A percentile compares a stretch with the other conserved stretches of the same genome.
phyloP scores from a whole-genome alignment of 2,329 filamentous ascomycete species.

The Phialophora macrospora region DNA sequence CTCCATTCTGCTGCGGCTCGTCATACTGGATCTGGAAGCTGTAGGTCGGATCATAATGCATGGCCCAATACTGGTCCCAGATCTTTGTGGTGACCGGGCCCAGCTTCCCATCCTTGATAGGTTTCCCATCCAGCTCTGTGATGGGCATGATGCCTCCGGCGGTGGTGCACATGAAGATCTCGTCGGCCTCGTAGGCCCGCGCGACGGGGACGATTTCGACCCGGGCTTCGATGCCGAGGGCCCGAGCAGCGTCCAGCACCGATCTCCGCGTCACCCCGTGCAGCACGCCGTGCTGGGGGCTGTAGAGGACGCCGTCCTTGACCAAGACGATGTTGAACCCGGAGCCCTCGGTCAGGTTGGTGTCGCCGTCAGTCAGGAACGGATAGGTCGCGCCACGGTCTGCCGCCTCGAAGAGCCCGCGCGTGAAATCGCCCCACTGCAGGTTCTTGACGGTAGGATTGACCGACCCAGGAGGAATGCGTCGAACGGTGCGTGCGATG shows the following conservation, averaged over 20 bases:
- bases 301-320: slow-evolving; percentile 54
- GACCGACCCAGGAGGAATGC: slow-evolving; percentile 53
- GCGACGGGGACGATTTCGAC: slow-evolving; percentile 44
- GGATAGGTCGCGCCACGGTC: slow-evolving; percentile 57
- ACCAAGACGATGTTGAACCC: slow-evolving; percentile 57
- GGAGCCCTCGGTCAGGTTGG: slow-evolving; percentile 57
- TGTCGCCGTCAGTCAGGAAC: slow-evolving; percentile 55
- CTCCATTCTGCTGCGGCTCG: no score
- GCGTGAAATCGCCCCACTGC: slow-evolving; percentile 58
- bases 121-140: slow-evolving; percentile 52
- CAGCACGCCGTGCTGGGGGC: slow-evolving; percentile 57
- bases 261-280: slow-evolving; percentile 48
- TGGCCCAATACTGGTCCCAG: slow-evolving; percentile 58
- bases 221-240: slow-evolving; percentile 47
- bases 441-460: slow-evolving; percentile 60
- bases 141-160: slow-evolving; percentile 61
- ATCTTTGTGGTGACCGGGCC: slow-evolving; percentile 55
- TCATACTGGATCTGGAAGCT: slow-evolving; percentile 43
- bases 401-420: slow-evolving; percentile 53
- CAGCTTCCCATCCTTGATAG: slow-evolving; percentile 46
- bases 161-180: slow-evolving; percentile 60
- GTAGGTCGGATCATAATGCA: slow-evolving; percentile 51
- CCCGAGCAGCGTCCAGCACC: slow-evolving; percentile 40
- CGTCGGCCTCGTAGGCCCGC: slow-evolving; percentile 51
- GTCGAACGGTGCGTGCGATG: slow-evolving; percentile 53